Percentiles rank a stretch among this genome's conserved stretches.
These are phyloP conservation scores for Xylariaceae sp. DNA, from an alignment of 2,329 filamentous ascomycete genomes.

Conservation along the genomic window DNA sequence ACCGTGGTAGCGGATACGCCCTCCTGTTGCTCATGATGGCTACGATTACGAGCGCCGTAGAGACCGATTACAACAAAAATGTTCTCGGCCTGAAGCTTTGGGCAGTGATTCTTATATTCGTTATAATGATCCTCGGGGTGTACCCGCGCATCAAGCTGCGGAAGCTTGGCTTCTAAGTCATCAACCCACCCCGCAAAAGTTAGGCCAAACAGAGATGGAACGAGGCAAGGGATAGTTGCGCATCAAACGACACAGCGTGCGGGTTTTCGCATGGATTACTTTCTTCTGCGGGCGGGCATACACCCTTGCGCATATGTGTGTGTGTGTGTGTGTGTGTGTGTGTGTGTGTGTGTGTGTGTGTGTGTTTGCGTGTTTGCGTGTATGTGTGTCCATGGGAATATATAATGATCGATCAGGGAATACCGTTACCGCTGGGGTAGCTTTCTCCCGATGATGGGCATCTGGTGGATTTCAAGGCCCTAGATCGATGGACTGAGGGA, in stretches of 20 bases:
- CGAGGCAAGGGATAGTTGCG: not conserved
- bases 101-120: conserved; percentile 63
- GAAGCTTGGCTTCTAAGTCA: conserved; percentile 63
- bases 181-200: not conserved
- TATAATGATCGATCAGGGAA: not conserved
- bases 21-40: conserved; percentile 66
- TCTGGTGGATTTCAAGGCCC: no score
- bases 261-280: not conserved
- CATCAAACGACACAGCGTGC: not conserved
- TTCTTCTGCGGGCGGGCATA: not conserved
- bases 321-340: no score
- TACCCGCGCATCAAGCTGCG: conserved; percentile 74
- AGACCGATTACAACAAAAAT: conserved; percentile 68
- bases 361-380: no score
- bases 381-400: not conserved
- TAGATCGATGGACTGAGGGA: no score
- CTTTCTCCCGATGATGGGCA: not conserved
- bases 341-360: no score
- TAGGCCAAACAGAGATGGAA: not conserved
- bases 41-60: conserved; percentile 69
- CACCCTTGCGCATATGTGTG: no score
- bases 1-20: conserved; percentile 72
- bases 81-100: conserved; percentile 71
- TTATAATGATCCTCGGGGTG: conserved; percentile 67
- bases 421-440: not conserved